A percentile compares a stretch with the other conserved stretches of the same genome.
Conservation (phyloP, 495 filamentous ascomycete species). For the Aspergillus bridgeri region DNA sequence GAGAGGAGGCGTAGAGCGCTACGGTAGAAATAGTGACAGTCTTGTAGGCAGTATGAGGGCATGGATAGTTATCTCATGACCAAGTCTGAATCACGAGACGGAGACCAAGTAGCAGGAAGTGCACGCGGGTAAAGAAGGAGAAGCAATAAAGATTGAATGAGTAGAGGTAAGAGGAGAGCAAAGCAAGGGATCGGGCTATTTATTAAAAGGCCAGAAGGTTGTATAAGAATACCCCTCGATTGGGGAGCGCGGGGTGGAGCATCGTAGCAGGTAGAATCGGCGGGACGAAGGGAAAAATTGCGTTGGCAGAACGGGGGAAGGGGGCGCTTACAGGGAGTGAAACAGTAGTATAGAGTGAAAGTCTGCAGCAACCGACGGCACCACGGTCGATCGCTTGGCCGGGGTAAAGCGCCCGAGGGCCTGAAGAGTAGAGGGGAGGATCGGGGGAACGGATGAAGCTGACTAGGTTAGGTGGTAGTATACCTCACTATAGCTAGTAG, state of each 20-base stretch:
- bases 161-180: constrained; percentile 4
- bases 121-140: background rate
- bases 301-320: constrained; percentile 19
- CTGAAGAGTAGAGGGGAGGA: constrained; percentile 12
- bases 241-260: constrained; percentile 12
- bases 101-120: background rate
- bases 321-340: constrained; percentile 21
- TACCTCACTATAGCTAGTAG: no score
- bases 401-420: constrained; percentile 18
- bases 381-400: constrained; percentile 15
- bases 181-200: background rate
- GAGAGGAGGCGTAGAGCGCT: constrained; percentile 79
- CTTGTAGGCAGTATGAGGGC: constrained; percentile 79
- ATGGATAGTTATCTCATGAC: constrained; percentile 48
- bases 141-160: background rate
- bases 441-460: constrained; percentile 42
- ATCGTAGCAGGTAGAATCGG: background rate
- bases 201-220: constrained; percentile 1
- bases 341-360: constrained; percentile 6
- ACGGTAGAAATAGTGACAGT: constrained; percentile 91
- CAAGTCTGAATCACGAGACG: constrained; percentile 14
- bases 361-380: background rate
- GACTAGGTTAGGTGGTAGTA: constrained; percentile 8
- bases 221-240: constrained; percentile 7
- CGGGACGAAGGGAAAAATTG: constrained; percentile 19